A percentile compares a stretch with the other conserved stretches of the same genome.
Conservation (phyloP, 2,329 filamentous ascomycete genomes). For the Reticulascus tulasneorum region DNA sequence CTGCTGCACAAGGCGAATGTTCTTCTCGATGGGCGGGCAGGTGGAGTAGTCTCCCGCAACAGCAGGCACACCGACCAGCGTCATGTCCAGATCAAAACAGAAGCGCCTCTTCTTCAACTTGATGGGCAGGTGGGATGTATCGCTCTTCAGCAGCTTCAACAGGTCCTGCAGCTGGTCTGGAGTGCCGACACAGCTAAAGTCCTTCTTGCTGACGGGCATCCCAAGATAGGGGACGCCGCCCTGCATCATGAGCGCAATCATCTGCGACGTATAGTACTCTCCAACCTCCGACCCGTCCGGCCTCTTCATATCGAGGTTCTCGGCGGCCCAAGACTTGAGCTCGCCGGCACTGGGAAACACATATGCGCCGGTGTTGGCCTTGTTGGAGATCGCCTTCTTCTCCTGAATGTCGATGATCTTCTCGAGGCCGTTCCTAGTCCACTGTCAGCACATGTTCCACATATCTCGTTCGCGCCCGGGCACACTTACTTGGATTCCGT, state of each 20-base stretch:
- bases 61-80: constrained; percentile 22
- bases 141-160: constrained; percentile 18
- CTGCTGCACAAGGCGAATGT: constrained; percentile 23
- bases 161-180: constrained; percentile 24
- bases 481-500: constrained; percentile 16
- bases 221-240: constrained; percentile 20
- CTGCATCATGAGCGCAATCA: constrained; percentile 21
- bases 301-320: constrained; percentile 18
- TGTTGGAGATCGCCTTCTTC: constrained; percentile 24
- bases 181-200: constrained; percentile 23
- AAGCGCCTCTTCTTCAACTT: constrained; percentile 23
- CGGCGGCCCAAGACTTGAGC: constrained; percentile 19
- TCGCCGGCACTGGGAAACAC: constrained; percentile 20
- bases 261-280: constrained; percentile 23
- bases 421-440: constrained; percentile 13
- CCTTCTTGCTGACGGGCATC: constrained; percentile 17
- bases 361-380: constrained; percentile 24
- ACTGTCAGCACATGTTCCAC: too few relatives aligned
- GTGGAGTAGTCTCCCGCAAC: constrained; percentile 24
- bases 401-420: constrained; percentile 23
- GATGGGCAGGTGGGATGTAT: constrained; percentile 14
- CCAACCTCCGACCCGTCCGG: constrained; percentile 18
- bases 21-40: constrained; percentile 23
- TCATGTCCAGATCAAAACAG: constrained; percentile 27
- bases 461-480: too few relatives aligned